These are phyloP conservation scores for Thelonectria blattea DNA, from an alignment of 2,329 filamentous ascomycete genomes.

Conservation along the genomic window DNA sequence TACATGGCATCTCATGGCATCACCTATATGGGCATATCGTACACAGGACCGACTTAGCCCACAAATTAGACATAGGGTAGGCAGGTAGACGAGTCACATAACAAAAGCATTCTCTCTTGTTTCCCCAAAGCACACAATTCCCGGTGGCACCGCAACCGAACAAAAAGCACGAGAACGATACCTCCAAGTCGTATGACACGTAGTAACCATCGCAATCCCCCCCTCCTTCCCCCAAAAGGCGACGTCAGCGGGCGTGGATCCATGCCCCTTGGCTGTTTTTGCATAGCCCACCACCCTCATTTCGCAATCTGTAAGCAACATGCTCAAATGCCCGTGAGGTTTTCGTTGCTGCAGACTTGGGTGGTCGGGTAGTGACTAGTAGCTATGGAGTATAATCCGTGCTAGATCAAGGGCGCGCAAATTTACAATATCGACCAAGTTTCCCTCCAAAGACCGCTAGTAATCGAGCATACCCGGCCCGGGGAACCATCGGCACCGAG, in stretches of 20 bases:
- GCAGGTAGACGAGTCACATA: background rate
- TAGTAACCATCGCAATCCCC: background rate
- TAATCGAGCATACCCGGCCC: too few relatives aligned
- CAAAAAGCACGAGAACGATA: background rate
- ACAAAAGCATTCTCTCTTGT: background rate
- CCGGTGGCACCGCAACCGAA: background rate
- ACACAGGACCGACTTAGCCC: background rate
- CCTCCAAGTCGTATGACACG: constrained; percentile 12
- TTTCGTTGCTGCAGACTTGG: background rate
- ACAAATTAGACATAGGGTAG: background rate
- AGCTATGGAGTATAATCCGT: too few relatives aligned
- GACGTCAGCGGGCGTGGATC: constrained; percentile 5
- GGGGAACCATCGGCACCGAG: background rate
- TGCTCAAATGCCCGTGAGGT: background rate
- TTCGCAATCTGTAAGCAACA: background rate
- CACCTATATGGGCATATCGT: too few relatives aligned
- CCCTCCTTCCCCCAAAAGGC: too few relatives aligned
- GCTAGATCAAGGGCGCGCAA: too few relatives aligned
- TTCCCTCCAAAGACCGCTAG: too few relatives aligned
- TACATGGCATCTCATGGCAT: background rate
- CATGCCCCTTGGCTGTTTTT: background rate
- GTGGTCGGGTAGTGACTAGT: too few relatives aligned
- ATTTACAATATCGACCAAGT: too few relatives aligned
- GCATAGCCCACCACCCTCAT: constrained; percentile 18
- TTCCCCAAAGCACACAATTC: background rate